Conservation (phyloP, 306 rosid species). For the Geum urbanum region DNA sequence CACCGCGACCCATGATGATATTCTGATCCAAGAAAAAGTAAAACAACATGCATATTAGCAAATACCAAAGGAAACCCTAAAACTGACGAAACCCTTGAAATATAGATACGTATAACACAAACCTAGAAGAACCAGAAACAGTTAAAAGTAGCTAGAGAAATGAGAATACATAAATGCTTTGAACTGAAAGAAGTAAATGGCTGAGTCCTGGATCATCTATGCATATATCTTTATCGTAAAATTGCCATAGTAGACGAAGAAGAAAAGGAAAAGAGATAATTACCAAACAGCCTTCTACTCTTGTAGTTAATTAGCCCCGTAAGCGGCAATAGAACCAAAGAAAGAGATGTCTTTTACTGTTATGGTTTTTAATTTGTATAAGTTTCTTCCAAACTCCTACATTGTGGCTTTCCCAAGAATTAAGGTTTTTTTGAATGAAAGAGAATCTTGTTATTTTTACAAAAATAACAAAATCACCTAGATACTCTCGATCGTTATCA, state of each 20-base stretch:
- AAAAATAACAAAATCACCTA: background rate
- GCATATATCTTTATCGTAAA: background rate
- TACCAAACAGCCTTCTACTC: too few relatives aligned
- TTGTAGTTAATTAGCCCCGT: too few relatives aligned
- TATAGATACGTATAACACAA: background rate
- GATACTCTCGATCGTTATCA: background rate
- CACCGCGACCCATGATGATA: constrained; percentile 20
- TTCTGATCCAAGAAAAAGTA: background rate
- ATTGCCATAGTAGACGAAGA: background rate
- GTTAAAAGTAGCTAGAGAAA: background rate
- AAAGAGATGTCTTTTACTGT: background rate
- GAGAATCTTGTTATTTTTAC: background rate
- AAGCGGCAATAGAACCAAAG: background rate
- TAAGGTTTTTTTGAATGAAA: background rate
- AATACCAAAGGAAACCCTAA: background rate
- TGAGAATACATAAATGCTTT: background rate
- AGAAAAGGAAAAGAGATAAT: background rate
- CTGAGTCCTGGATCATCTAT: background rate
- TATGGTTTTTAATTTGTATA: background rate
- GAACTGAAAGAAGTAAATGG: background rate
- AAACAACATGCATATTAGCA: background rate
- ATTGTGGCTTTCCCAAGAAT: background rate
- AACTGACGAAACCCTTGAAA: background rate
- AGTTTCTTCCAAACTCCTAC: too few relatives aligned
- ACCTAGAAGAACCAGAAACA: background rate